Evolutionary conservation across 2,329 filamentous ascomycete genomes (phyloP), one percentile per base, ranked within the genome.

Genomic region (Alternaria sp.): DNA sequence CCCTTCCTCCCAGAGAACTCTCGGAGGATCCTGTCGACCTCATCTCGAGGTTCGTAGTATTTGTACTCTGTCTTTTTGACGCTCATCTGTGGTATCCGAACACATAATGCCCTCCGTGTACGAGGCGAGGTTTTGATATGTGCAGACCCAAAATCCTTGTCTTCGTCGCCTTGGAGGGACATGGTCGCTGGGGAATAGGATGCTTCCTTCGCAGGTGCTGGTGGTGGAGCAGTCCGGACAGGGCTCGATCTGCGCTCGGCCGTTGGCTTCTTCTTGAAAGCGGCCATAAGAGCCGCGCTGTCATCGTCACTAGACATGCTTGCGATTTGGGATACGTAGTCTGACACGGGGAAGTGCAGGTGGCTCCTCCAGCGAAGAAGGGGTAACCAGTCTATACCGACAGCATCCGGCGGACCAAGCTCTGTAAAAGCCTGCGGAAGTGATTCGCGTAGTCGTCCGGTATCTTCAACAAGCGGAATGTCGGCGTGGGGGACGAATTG

Each of bases 1-100:
- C 76, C 73, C 33, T 34, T 37, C 4, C 63, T 66, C 13, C 67
- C 61, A 8, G 71, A 67, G 41, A 68, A 66, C 61, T 81, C 78
- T 17, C 73, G 68, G n/a, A 82, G 14, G 1, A 84, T 74, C 10
- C 70, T 68, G n/a, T 72, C 70, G 1, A 83, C 77, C 14, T 70
- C 65, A 24, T 76, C 69, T 21, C 65, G 56, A 5, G 71, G 73
- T 40, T 73, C 69, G 24, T 72, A 72, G 48, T 72, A 74, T 4
- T 52, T 71, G 44, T 78, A 80, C 24, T 78, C 76, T 5, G 73
- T 52, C 14, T 54, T 65, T 29, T 75, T 68, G 21, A 58, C 41
- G 2, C 52, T 59, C 3, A 71, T 64, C 0, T 71, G 73, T 1
- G 65, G 55, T 3, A 72, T 65, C 6, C 68, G 61, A 11, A 79